Conservation (phyloP, 352 stramenopile genomes). For the Pseudoperonospora humuli region DNA sequence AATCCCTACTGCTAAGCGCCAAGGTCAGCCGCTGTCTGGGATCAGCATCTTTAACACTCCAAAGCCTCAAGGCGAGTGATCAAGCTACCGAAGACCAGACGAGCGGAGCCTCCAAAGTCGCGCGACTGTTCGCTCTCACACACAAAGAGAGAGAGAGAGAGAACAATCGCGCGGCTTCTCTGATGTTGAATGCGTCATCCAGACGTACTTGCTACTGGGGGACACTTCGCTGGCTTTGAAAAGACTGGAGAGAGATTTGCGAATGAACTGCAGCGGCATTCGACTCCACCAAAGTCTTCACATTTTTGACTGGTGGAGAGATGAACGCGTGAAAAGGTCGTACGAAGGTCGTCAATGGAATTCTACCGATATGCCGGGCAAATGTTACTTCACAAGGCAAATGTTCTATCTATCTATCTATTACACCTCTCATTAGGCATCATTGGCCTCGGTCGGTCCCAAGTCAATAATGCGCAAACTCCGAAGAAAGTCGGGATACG, state of each 20-base stretch:
- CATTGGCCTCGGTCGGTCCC: conserved; percentile 16
- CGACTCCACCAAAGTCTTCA: neutral
- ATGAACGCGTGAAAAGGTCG: neutral
- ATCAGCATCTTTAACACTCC: conserved; percentile 16
- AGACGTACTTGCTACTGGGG: conserved; percentile 29
- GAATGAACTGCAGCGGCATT: conserved; percentile 13
- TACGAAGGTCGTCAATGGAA: neutral
- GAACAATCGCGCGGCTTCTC: conserved; percentile 23
- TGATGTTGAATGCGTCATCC: neutral
- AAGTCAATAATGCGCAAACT: conserved; percentile 61
- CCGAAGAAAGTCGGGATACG: conserved; percentile 65
- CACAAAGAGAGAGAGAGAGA: neutral
- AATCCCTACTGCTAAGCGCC: conserved; percentile 40
- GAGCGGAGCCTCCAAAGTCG: conserved; percentile 56
- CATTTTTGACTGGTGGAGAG: conserved; percentile 4
- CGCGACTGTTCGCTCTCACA: conserved; percentile 22
- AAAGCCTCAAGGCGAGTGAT: conserved; percentile 9
- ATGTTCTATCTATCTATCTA: no score
- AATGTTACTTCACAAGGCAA: no score
- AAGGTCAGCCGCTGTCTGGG: conserved; percentile 43
- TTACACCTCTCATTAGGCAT: neutral
- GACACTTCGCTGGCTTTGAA: conserved; percentile 13
- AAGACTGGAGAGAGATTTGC: conserved; percentile 36
- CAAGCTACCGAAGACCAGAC: conserved; percentile 5
- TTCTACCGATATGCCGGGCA: no score